Base-by-base conservation (phyloP, 768 basidiomycete genomes). In the Suillus subalutaceus region DNA sequence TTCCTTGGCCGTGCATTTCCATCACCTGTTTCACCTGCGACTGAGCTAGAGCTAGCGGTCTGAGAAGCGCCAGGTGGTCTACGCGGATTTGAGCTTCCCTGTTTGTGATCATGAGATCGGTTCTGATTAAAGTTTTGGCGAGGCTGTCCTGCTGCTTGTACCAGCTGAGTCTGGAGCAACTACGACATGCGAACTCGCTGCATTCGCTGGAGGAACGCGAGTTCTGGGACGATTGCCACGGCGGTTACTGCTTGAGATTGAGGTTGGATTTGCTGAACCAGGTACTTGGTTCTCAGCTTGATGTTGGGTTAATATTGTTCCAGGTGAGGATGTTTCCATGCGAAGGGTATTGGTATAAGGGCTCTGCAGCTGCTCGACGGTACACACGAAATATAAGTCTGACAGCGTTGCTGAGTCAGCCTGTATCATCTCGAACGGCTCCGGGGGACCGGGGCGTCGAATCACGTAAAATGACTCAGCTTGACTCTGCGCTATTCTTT, bases 291-390 rank as follows among this genome's bases (percentile, higher is more conserved):
- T 41, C 18, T 59, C 38, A 41, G 18, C 16, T 59, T 59, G 57
- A 26, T 35, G 55, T 35, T 56, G 55, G 12, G 12, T 43, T 18
- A 1, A 26, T 26, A 26, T 16, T 13, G 12, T 10, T 41, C 40
- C 59, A 43, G 41, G 59, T 60, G 59, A 32, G n/a, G 59, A 20
- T 32, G 26, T 30, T 60, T 60, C 59, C 59, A 60, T 60, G 59
- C 59, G 41, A 60, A 12, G 18, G 26, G 6, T 10, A 32, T 3
- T 60, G 26, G 59, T 60, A 60, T 4, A 32, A 43, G 23, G 38
- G 12, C 5, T 59, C 20, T 46, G 32, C 30, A 26, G 55, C 32
- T 55, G 9, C 26, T 53, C 7, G n/a, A 56, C 26, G 26, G 18
- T 35, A 20, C 7, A 10, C 10, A 32, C 35, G 35, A 35, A 35